Percentiles rank a stretch among this genome's conserved stretches.
Conservation (phyloP, 208 protist species). For the Leishmania tropica region DNA sequence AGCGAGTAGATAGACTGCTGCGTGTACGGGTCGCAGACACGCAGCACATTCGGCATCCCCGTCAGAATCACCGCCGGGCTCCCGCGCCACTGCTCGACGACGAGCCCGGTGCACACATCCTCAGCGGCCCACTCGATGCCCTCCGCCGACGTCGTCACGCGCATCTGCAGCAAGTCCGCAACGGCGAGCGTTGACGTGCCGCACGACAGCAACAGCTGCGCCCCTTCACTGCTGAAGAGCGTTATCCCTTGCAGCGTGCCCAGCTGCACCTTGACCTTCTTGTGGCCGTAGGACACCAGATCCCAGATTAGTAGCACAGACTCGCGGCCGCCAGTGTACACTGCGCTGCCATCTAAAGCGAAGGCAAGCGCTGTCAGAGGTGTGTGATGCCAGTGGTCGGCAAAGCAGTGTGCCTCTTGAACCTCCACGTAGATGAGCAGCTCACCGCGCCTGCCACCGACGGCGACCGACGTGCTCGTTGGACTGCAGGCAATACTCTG, state of each 20-base stretch:
- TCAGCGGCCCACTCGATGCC: conserved; percentile 84
- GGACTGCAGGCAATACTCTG: conserved; percentile 73
- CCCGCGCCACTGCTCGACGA: conserved; percentile 77
- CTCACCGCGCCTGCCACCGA: conserved; percentile 80
- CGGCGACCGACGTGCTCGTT: conserved; percentile 39
- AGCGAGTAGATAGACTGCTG: conserved; percentile 89
- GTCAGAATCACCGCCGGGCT: conserved; percentile 78
- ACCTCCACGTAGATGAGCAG: conserved; percentile 68
- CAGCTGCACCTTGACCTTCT: conserved; percentile 30
- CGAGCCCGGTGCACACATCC: conserved; percentile 63
- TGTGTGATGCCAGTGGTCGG: conserved; percentile 92
- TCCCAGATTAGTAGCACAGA: conserved; percentile 76
- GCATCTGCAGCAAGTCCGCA: conserved; percentile 74
- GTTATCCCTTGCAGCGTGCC: conserved; percentile 43
- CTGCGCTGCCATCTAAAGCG: conserved; percentile 70
- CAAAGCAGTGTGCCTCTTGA: conserved; percentile 66
- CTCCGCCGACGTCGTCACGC: conserved; percentile 56
- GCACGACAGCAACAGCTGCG: conserved; percentile 71
- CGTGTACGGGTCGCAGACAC: conserved; percentile 83
- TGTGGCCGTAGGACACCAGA: conserved; percentile 54
- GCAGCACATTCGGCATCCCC: conserved; percentile 79
- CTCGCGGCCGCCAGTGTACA: conserved; percentile 76
- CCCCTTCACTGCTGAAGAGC: conserved; percentile 30
- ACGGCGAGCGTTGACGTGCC: conserved; percentile 67
- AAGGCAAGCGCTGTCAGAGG: conserved; percentile 73